Evolutionary conservation across 129 eudicot genomes (phyloP).

Genomic region (Pulicaria dysenterica): DNA sequence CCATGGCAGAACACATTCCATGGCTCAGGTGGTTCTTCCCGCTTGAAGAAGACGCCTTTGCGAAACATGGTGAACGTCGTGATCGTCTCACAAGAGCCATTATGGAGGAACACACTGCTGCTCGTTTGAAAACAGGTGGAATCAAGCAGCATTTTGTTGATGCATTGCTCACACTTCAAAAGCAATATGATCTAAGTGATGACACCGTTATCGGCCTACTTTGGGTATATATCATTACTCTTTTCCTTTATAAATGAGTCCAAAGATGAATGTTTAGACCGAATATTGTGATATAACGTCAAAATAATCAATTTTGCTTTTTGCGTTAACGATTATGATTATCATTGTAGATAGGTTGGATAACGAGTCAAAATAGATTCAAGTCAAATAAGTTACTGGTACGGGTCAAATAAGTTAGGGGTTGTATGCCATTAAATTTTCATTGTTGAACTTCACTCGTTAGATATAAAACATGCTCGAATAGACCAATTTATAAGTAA

Average conservation of each 20-base stretch:
- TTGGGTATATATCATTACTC: slow-evolving; percentile 52
- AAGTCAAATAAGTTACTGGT: too few relatives aligned
- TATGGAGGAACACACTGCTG: slow-evolving; percentile 73
- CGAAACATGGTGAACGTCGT: slow-evolving; percentile 58
- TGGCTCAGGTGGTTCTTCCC: slow-evolving; percentile 76
- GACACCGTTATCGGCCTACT: slow-evolving; percentile 76
- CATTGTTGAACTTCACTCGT: too few relatives aligned
- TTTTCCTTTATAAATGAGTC: background rate
- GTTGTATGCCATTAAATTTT: too few relatives aligned
- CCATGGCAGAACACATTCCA: slow-evolving; percentile 67
- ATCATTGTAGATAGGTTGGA: too few relatives aligned
- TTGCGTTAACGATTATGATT: background rate
- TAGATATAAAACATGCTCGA: too few relatives aligned
- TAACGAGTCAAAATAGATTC: too few relatives aligned
- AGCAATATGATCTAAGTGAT: slow-evolving; percentile 68
- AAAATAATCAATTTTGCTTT: background rate
- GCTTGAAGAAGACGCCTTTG: slow-evolving; percentile 55
- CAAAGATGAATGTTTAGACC: background rate
- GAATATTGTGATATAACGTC: background rate
- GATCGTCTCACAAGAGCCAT: slow-evolving; percentile 58
- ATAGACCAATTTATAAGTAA: too few relatives aligned
- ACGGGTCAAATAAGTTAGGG: too few relatives aligned
- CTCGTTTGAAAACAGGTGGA: slow-evolving; percentile 57
- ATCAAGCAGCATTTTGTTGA: slow-evolving; percentile 72
- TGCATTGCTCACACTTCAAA: slow-evolving; percentile 63